Base-by-base conservation (phyloP, 2,329 filamentous ascomycete species). In the Epichloe coenophiala region DNA sequence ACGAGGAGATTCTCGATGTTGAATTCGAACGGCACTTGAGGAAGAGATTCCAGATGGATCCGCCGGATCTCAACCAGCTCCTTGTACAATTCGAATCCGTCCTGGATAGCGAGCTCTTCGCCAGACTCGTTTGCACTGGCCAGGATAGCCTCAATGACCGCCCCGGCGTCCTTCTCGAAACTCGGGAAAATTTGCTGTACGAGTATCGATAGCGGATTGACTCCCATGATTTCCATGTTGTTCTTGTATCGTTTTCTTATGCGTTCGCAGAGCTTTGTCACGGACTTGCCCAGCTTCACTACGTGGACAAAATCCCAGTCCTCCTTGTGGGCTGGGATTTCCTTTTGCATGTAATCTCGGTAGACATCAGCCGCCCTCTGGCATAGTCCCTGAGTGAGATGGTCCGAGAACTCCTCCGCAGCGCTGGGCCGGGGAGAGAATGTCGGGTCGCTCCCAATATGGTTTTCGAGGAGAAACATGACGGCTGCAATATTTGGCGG, bases 221-320 rank as follows among this genome's bases (percentile, higher is more conserved):
- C 74, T 1, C 89, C 89, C 81, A 95, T 84, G 53, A 97, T 86
- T 55, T 88, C 84, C 1, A 88, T 88, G 52, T 85, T 93, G 59
- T 86, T 91, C 59, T 81, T 81, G 67, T 95, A 98, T 46, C 91
- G 81, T 69, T 97, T 97, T 65, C 89, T 84, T 48, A 96, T 94
- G 63, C 84, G 87, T 60, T 95, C 84, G 55, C 86, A 88, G 35
- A 96, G 74, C 57, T 87, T 89, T 46, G 88, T 83, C 5, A 97
- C 88, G 1, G 82, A 81, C 63, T 93, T 88, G 15, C 90, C 89
- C 23, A 98, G 78, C 61, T 90, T 81, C 53, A 96, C 88, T 51
- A 97, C 84, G 65, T 97, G 88, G 55, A 79, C 85, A 63, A 95
- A 91, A 58, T 96, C 81, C 90, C 93, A 96, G 47, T 87, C 77